These are phyloP conservation scores for Exophiala bonariae DNA, from an alignment of 2,329 filamentous ascomycete genomes.

Conservation along the genomic window DNA sequence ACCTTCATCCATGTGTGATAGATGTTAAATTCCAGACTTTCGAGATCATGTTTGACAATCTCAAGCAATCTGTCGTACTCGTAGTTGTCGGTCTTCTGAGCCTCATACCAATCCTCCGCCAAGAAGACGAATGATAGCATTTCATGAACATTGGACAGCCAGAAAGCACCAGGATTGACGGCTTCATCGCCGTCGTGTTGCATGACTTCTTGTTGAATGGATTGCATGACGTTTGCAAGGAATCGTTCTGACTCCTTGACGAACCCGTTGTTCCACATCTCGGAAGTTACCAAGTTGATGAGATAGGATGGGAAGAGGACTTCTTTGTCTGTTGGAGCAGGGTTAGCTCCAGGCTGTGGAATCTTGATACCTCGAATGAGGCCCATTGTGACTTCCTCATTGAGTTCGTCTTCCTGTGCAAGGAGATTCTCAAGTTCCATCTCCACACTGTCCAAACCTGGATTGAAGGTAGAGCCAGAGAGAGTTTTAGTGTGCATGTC, in stretches of 20 bases:
- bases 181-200: constrained; percentile 96
- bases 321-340: constrained; percentile 95
- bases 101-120: constrained; percentile 98
- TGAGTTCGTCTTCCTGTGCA: constrained; percentile 91
- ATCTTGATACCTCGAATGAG: constrained; percentile 97
- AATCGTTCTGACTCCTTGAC: constrained; percentile 99
- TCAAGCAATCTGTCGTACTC: constrained; percentile 97
- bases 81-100: constrained; percentile 98
- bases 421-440: constrained; percentile 91
- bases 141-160: constrained; percentile 98
- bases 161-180: constrained; percentile 96
- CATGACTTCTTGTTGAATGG: constrained; percentile 99
- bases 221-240: constrained; percentile 99
- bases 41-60: constrained; percentile 98
- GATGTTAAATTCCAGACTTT: constrained; percentile 99
- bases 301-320: constrained; percentile 98
- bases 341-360: constrained; percentile 79
- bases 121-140: constrained; percentile 99
- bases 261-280: constrained; percentile 99
- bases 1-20: constrained; percentile 99
- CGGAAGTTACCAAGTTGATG: constrained; percentile 97
- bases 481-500: constrained; percentile 67
- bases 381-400: constrained; percentile 95
- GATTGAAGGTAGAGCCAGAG: constrained; percentile 74
- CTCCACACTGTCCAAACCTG: constrained; percentile 86